phyloP scores from a whole-genome alignment of 768 basidiomycete species.

The Phaffia tasmanica region DNA sequence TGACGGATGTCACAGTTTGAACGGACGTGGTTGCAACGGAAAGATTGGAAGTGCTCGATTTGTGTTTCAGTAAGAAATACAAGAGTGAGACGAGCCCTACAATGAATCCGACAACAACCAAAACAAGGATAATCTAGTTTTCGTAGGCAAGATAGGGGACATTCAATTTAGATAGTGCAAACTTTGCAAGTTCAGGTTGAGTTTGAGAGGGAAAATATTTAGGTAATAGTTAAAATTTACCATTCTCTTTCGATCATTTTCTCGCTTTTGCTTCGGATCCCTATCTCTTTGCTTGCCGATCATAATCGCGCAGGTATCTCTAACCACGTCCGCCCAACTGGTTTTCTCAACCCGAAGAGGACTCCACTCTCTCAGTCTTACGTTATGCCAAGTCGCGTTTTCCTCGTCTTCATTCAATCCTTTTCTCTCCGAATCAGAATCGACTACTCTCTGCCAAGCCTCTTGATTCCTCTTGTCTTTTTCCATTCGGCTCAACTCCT shows the following conservation, averaged over 20 bases:
- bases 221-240: slow-evolving; percentile 5
- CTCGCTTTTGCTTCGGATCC: slow-evolving; percentile 6
- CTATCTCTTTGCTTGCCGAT: neutral
- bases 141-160: no score
- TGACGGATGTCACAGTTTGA: no score
- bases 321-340: neutral
- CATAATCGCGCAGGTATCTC: neutral
- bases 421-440: slow-evolving; percentile 7
- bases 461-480: slow-evolving; percentile 2
- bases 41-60: no score
- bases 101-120: neutral
- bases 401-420: neutral
- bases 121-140: neutral
- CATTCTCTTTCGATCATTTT: neutral
- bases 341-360: slow-evolving; percentile 9
- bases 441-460: slow-evolving; percentile 2
- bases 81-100: neutral
- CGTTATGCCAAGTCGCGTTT: neutral
- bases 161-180: no score
- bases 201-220: neutral
- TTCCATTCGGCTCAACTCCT: slow-evolving; percentile 10
- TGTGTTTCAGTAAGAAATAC: neutral
- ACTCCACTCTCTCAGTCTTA: slow-evolving; percentile 6
- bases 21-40: no score
- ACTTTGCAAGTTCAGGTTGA: no score